Evolutionary conservation across 2,329 filamentous ascomycete genomes (phyloP).

Genomic region (Capronia epimyces): DNA sequence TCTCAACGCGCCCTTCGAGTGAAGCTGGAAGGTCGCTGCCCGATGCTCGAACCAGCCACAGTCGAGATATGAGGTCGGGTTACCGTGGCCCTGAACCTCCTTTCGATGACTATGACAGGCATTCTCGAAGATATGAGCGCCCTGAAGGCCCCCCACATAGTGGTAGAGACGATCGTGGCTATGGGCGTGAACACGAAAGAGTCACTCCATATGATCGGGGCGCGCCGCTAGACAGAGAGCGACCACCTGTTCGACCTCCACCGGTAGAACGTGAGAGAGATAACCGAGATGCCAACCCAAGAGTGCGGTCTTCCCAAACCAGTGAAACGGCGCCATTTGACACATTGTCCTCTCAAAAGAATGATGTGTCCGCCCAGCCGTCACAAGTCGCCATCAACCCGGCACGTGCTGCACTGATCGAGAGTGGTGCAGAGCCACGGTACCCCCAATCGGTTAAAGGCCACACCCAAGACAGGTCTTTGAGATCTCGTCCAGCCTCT

Average conservation of each 20-base stretch:
- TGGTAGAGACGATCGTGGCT: conserved; percentile 24
- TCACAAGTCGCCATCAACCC: conserved; percentile 27
- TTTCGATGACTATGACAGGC: conserved; percentile 35
- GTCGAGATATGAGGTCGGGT: conserved; percentile 34
- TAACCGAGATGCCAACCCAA: conserved; percentile 27
- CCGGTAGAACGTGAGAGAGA: conserved; percentile 29
- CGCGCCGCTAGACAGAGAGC: conserved; percentile 21
- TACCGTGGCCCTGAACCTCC: conserved; percentile 36
- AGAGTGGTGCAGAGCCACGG: conserved; percentile 22
- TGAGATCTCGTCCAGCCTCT: conserved; percentile 24
- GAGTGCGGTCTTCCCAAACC: conserved; percentile 22
- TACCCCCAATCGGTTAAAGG: conserved; percentile 12
- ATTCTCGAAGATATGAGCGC: conserved; percentile 36
- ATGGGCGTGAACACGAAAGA: conserved; percentile 24
- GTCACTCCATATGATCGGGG: conserved; percentile 19
- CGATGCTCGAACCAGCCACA: conserved; percentile 35
- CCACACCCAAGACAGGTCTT: conserved; percentile 18
- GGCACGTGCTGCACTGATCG: conserved; percentile 32
- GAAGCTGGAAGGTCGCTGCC: conserved; percentile 26
- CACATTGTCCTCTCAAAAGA: conserved; percentile 25
- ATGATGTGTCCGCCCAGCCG: conserved; percentile 20
- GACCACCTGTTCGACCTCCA: conserved; percentile 25
- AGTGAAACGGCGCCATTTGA: conserved; percentile 6
- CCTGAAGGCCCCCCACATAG: conserved; percentile 29
- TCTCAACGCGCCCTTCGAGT: conserved; percentile 28